Percentiles rank a stretch among this genome's conserved stretches.
phyloP scores from a whole-genome alignment of 1,284 basidiomycete species.

The Naganishia albida region DNA sequence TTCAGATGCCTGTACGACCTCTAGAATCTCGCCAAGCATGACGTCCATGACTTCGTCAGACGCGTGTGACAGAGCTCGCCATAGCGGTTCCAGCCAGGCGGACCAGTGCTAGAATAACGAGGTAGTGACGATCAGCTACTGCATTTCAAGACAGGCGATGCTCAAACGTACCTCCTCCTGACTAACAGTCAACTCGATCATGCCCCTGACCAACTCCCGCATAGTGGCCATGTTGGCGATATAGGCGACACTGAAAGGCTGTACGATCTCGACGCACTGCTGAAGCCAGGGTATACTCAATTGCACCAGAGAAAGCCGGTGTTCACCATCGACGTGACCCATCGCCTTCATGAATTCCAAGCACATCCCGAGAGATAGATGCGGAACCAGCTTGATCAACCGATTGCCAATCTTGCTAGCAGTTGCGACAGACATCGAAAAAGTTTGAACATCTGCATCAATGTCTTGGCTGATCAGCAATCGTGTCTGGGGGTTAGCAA shows the following conservation, averaged over 20 bases:
- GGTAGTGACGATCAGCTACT: not conserved
- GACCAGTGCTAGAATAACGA: slow-evolving; percentile 21
- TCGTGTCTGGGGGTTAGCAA: not conserved
- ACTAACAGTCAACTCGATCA: slow-evolving; percentile 25
- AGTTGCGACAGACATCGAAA: slow-evolving; percentile 11
- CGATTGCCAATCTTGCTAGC: slow-evolving; percentile 16
- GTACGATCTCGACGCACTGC: slow-evolving; percentile 20
- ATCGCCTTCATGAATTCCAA: slow-evolving; percentile 22
- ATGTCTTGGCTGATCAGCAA: not conserved
- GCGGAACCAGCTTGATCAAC: slow-evolving; percentile 25
- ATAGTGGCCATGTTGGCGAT: slow-evolving; percentile 23
- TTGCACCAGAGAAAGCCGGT: slow-evolving; percentile 15
- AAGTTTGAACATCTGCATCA: slow-evolving; percentile 21
- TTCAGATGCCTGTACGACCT: slow-evolving; percentile 22
- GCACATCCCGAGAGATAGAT: slow-evolving; percentile 27
- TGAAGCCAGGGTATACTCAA: slow-evolving; percentile 23
- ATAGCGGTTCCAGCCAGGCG: slow-evolving; percentile 31
- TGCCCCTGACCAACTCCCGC: slow-evolving; percentile 11
- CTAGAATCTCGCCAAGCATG: slow-evolving; percentile 28
- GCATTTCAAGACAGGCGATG: not conserved
- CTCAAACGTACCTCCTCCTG: slow-evolving; percentile 18
- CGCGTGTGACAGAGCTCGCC: slow-evolving; percentile 17
- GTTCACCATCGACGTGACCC: slow-evolving; percentile 18
- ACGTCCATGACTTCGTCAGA: slow-evolving; percentile 24
- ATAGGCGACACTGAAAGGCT: slow-evolving; percentile 20